phyloP scores from a whole-genome alignment of 2,329 filamentous ascomycete species.

The Tricladium varicosporioides region DNA sequence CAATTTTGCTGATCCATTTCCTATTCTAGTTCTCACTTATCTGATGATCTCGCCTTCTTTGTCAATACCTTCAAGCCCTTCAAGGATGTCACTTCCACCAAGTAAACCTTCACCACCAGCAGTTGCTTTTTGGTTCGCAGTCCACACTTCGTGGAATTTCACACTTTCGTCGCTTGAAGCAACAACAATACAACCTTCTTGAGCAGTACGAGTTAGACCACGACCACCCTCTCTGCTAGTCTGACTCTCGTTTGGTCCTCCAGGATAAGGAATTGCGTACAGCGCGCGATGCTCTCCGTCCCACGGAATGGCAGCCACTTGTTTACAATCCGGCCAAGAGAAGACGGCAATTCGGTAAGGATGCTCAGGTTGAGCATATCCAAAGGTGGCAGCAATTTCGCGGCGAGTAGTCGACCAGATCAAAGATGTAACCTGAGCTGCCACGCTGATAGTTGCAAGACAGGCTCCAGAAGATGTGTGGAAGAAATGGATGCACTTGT shows the following conservation, averaged over 20 bases:
- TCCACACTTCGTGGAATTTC: slow-evolving; percentile 95
- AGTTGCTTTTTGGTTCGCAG: slow-evolving; percentile 55
- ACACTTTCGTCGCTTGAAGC: slow-evolving; percentile 89
- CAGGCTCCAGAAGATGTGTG: slow-evolving; percentile 80
- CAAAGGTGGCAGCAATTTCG: slow-evolving; percentile 92
- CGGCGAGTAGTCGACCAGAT: slow-evolving; percentile 84
- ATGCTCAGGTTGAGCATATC: slow-evolving; percentile 88
- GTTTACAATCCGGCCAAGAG: slow-evolving; percentile 87
- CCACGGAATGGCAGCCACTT: slow-evolving; percentile 84
- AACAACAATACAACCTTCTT: slow-evolving; percentile 84
- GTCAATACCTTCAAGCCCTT: slow-evolving; percentile 77
- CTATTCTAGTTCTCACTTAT: slow-evolving; percentile 34
- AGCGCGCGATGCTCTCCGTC: slow-evolving; percentile 75
- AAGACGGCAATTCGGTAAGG: slow-evolving; percentile 88
- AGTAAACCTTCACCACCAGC: slow-evolving; percentile 58
- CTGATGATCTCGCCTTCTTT: slow-evolving; percentile 71
- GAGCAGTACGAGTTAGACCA: slow-evolving; percentile 53
- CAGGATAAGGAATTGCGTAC: slow-evolving; percentile 84
- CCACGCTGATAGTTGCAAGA: slow-evolving; percentile 87
- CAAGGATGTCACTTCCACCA: slow-evolving; percentile 81
- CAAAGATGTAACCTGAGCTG: slow-evolving; percentile 88
- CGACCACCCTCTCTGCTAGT: slow-evolving; percentile 47
- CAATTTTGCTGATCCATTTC: background rate
- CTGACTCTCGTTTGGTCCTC: slow-evolving; percentile 45
- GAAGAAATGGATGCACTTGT: slow-evolving; percentile 95